Evolutionary conservation across 1,139 yeast species (phyloP).

Genomic region (Geotrichum siamense): DNA sequence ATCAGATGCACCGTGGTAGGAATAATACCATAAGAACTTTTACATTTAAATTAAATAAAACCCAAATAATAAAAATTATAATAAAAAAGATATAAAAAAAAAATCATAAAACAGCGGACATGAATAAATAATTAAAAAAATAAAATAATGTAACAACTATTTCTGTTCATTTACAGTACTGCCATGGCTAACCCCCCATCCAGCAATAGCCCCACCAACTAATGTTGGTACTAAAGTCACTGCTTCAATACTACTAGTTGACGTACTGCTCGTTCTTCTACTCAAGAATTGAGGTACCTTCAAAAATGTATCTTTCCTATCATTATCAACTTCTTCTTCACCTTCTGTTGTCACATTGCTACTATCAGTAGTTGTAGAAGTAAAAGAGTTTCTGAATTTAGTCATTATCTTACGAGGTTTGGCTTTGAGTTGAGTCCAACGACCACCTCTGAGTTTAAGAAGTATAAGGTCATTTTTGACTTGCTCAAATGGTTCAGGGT

Average conservation of each 20-base stretch:
- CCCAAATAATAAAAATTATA: too few species aligned
- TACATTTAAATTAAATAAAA: too few species aligned
- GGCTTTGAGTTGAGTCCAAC: slow-evolving; percentile 33
- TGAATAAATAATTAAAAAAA: too few species aligned
- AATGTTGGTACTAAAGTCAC: slow-evolving; percentile 47
- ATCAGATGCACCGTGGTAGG: too few species aligned
- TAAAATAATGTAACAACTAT: too few species aligned
- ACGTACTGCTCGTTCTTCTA: slow-evolving; percentile 21
- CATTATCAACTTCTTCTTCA: slow-evolving; percentile 17
- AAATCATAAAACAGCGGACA: too few species aligned
- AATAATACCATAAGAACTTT: too few species aligned
- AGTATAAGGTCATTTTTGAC: slow-evolving; percentile 36
- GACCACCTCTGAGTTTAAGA: slow-evolving; percentile 38
- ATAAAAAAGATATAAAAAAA: too few species aligned
- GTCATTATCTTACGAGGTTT: slow-evolving; percentile 28
- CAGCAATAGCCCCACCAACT: slow-evolving; percentile 51
- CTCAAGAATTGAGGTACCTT: slow-evolving; percentile 24
- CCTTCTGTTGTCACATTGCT: not conserved
- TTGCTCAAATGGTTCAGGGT: slow-evolving; percentile 40
- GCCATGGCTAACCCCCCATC: slow-evolving; percentile 37
- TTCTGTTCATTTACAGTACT: too few species aligned
- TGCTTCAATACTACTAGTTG: slow-evolving; percentile 35
- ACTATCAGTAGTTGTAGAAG: slow-evolving; percentile 19
- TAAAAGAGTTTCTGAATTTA: slow-evolving; percentile 27
- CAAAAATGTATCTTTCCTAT: too few species aligned